Evolutionary conservation across 108 stramenopile species (phyloP).

Genomic region (Pseudonitzschia pungens): DNA sequence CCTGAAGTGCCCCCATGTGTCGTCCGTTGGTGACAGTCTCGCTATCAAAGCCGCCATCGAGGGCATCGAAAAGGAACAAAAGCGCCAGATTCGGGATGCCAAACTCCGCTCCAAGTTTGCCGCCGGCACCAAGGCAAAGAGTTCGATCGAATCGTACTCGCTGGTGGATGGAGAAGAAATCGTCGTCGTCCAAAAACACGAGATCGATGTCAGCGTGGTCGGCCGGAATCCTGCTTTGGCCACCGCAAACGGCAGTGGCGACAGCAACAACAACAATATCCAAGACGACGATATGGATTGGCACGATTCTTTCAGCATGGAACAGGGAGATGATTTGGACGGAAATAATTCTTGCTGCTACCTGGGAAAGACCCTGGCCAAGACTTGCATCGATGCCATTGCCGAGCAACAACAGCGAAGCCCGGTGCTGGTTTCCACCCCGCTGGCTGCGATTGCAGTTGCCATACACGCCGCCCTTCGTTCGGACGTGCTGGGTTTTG

Average conservation of each 20-base stretch:
- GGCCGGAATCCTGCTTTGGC: neutral
- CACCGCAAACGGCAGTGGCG: neutral
- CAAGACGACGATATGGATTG: conserved; percentile 43
- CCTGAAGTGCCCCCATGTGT: conserved; percentile 24
- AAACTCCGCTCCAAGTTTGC: conserved; percentile 55
- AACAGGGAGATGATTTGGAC: conserved; percentile 12
- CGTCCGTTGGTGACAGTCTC: conserved; percentile 30
- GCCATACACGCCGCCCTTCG: conserved; percentile 65
- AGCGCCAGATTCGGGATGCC: conserved; percentile 59
- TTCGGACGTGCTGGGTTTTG: conserved; percentile 45
- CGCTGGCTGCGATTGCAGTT: conserved; percentile 64
- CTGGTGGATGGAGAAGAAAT: conserved; percentile 9
- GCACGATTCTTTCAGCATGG: conserved; percentile 20
- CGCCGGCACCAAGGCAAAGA: neutral
- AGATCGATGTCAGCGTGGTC: neutral
- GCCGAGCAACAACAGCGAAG: conserved; percentile 31
- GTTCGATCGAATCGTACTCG: neutral
- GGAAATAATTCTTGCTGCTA: neutral
- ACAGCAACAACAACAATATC: neutral
- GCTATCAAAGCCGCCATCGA: conserved; percentile 64
- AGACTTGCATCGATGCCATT: conserved; percentile 48
- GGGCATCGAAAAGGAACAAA: conserved; percentile 60
- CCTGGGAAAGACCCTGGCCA: conserved; percentile 46
- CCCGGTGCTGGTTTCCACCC: conserved; percentile 39
- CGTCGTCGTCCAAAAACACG: conserved; percentile 20